These are phyloP conservation scores for Lasiodiplodia sp. DNA, from an alignment of 2,329 filamentous ascomycete species.

Conservation along the genomic window DNA sequence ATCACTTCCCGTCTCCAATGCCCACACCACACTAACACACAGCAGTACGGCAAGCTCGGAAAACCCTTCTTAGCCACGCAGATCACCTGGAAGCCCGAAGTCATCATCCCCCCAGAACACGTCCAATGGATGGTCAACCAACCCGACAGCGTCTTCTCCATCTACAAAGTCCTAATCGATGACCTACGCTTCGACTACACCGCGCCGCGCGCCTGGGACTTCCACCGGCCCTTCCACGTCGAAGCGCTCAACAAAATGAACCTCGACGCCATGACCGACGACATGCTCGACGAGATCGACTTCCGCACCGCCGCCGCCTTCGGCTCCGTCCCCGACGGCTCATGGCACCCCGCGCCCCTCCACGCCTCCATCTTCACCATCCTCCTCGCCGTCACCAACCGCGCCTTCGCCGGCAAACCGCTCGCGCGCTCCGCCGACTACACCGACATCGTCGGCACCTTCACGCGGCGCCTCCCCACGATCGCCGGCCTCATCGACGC, in stretches of 20 bases:
- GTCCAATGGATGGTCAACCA: constrained; percentile 21
- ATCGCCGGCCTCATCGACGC: background rate
- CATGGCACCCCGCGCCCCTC: background rate
- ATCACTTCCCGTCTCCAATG: background rate
- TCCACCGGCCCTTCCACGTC: constrained; percentile 26
- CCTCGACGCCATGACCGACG: constrained; percentile 12
- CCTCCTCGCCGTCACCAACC: constrained; percentile 20
- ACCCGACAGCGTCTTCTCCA: constrained; percentile 25
- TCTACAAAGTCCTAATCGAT: constrained; percentile 19
- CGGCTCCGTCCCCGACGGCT: background rate
- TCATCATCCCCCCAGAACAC: constrained; percentile 14
- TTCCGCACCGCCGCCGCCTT: background rate
- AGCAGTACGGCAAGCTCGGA: constrained; percentile 2
- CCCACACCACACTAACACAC: background rate
- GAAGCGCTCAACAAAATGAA: constrained; percentile 27
- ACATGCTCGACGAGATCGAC: constrained; percentile 20
- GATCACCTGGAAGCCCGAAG: constrained; percentile 8
- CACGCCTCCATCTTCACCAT: background rate
- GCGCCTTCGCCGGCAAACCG: constrained; percentile 7
- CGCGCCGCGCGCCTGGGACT: constrained; percentile 14
- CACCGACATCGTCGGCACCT: background rate
- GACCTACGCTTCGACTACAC: constrained; percentile 24
- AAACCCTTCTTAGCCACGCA: constrained; percentile 14
- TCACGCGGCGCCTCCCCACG: background rate
- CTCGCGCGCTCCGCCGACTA: constrained; percentile 1